phyloP scores from a whole-genome alignment of 1,284 basidiomycete genomes.

The Ustilago bromivora region DNA sequence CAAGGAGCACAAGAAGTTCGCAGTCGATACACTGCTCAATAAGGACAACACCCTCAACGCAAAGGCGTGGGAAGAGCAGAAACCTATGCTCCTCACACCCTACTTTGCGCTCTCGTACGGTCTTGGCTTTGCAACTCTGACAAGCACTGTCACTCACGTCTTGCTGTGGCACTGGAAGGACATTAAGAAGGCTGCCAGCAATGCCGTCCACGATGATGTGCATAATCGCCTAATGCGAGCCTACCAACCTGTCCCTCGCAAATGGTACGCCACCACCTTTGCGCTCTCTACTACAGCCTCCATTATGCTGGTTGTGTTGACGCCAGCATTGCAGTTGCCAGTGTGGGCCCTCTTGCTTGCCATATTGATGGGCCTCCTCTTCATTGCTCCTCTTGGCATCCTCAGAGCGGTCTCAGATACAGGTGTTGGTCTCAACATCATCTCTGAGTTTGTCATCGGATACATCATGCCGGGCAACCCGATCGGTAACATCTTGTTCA shows the following conservation, averaged over 20 bases:
- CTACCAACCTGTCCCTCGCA: conserved; percentile 63
- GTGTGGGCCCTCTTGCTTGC: conserved; percentile 72
- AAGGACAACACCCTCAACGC: conserved; percentile 71
- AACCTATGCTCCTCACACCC: conserved; percentile 72
- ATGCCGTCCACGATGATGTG: conserved; percentile 66
- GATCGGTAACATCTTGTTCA: conserved; percentile 70
- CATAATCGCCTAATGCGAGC: conserved; percentile 68
- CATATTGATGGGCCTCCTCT: conserved; percentile 71
- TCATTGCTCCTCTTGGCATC: conserved; percentile 71
- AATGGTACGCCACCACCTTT: conserved; percentile 67
- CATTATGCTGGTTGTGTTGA: conserved; percentile 71
- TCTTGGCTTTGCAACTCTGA: conserved; percentile 72
- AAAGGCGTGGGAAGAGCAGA: conserved; percentile 69
- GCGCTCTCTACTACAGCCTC: conserved; percentile 63
- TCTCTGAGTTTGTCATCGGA: conserved; percentile 72
- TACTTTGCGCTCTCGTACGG: conserved; percentile 71
- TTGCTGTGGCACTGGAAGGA: conserved; percentile 73
- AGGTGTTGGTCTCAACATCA: conserved; percentile 71
- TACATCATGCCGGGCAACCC: conserved; percentile 73
- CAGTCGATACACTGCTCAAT: conserved; percentile 57
- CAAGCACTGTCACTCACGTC: conserved; percentile 72
- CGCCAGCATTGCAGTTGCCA: conserved; percentile 72
- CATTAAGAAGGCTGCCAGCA: conserved; percentile 71
- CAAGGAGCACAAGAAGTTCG: conserved; percentile 54
- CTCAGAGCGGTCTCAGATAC: conserved; percentile 73